A percentile compares a stretch with the other conserved stretches of the same genome.
These are phyloP conservation scores for Colletotrichum tofieldiae DNA, from an alignment of 2,329 filamentous ascomycete species.

Conservation along the genomic window DNA sequence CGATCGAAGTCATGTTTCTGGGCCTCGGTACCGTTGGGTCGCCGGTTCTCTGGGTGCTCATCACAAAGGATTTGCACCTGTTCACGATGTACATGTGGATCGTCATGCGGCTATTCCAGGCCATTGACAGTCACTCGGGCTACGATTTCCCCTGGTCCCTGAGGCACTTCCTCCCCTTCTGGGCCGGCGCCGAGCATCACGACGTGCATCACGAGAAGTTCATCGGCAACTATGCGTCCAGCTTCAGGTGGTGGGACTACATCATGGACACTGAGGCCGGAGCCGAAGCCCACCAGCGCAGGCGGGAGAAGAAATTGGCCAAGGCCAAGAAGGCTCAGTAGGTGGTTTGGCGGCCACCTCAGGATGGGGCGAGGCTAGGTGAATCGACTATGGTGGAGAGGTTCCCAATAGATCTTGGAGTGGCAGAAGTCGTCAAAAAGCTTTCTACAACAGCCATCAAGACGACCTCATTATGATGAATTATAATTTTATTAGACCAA, in stretches of 20 bases:
- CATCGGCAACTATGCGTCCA: conserved; percentile 97
- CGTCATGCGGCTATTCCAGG: conserved; percentile 91
- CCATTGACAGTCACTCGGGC: conserved; percentile 96
- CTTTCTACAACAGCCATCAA: not conserved
- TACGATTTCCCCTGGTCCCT: conserved; percentile 99
- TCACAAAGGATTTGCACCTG: conserved; percentile 92
- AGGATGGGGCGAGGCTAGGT: conserved; percentile 60
- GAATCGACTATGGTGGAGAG: not conserved
- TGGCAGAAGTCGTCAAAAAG: not conserved
- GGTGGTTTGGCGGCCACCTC: conserved; percentile 47
- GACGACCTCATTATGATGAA: conserved; percentile 6
- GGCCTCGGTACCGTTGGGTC: conserved; percentile 87
- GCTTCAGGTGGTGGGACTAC: conserved; percentile 99
- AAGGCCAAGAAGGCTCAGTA: conserved; percentile 79
- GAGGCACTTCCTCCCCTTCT: conserved; percentile 96
- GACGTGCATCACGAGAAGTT: conserved; percentile 98
- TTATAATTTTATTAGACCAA: conserved; percentile 20
- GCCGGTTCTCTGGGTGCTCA: conserved; percentile 85
- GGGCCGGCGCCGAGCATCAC: conserved; percentile 97
- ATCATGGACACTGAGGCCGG: conserved; percentile 93
- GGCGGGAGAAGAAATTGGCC: conserved; percentile 84
- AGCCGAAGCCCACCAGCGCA: conserved; percentile 86
- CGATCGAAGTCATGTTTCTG: conserved; percentile 96
- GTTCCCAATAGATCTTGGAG: not conserved
- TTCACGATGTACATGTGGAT: conserved; percentile 99